Conservation (phyloP, 139 green algal species). For the Microglena sp. region DNA sequence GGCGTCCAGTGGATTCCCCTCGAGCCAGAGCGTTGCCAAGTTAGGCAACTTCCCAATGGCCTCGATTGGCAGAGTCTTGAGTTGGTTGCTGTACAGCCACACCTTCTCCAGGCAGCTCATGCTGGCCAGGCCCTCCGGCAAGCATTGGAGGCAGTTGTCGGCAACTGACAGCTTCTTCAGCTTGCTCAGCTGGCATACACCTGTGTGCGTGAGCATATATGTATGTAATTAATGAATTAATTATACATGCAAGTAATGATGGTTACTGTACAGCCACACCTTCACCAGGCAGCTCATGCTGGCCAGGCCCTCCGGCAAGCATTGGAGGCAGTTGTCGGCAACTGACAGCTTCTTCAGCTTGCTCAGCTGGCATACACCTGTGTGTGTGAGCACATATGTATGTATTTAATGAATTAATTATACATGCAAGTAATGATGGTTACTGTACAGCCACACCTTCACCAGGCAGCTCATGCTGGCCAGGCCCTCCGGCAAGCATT, state of each 20-base stretch:
- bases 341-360: no score
- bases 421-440: no score
- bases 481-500: no score
- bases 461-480: no score
- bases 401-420: slow-evolving; percentile 31
- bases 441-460: no score
- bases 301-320: slow-evolving; percentile 38
- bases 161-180: slow-evolving; percentile 32
- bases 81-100: slow-evolving; percentile 53
- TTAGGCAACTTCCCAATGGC: slow-evolving; percentile 8
- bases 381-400: no score
- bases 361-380: no score
- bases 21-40: slow-evolving; percentile 51
- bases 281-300: slow-evolving; percentile 35
- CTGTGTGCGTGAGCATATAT: slow-evolving; percentile 12
- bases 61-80: slow-evolving; percentile 35
- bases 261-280: slow-evolving; percentile 59
- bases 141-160: slow-evolving; percentile 39
- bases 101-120: slow-evolving; percentile 45
- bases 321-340: no score
- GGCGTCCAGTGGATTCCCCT: slow-evolving; percentile 59
- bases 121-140: slow-evolving; percentile 38
- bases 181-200: slow-evolving; percentile 27
- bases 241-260: no score
- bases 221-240: slow-evolving; percentile 16